Base-by-base conservation (phyloP, 2,329 filamentous ascomycete species). In the Colletotrichum tropicicola region DNA sequence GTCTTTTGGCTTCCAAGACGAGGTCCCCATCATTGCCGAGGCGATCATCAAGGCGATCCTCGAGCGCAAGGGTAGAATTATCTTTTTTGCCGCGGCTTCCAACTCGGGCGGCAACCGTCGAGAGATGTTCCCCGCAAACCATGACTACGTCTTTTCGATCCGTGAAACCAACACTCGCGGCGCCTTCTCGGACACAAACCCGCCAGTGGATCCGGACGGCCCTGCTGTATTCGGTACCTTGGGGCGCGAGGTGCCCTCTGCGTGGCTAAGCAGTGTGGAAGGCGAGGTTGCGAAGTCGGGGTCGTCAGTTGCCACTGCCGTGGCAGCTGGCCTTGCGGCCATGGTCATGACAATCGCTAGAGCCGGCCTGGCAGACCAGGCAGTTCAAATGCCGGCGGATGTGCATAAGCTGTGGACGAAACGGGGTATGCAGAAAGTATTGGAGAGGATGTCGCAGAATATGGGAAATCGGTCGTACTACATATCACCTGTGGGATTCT, bases 111-210 rank as follows among this genome's bases (percentile, higher is more conserved):
- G 17, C 2, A 52, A 52, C 13, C 3, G 48, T 5, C 10, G 21
- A n/a, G 48, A 35, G 32, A 52, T 52, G 48, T 52, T 52, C n/a
- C 48, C 48, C 2, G 48, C 48, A 37, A 39, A 52, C 7, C 48
- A 19, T 27, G 6, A 21, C 10, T 6, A 19, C 6, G 48, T 52
- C 3, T 7, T 52, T 7, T 52, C 48, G 5, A 25, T 52, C 10
- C 48, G 48, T 7, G 48, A 32, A 13, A 52, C 48, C 10, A 25
- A 52, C 15, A 37, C 9, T 9, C 10, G 5, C 12, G 48, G 48
- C 7, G 48, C 48, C 21, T 52, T 52, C 48, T 32, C 48, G 1
- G 5, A 12, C 17, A 35, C 32, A 32, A 52, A 52, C 8, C 48
- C 48, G 3, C 48, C 48, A 9, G 17, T 39, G 3, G 21, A 32